A percentile compares a stretch with the other conserved stretches of the same genome.
Conservation (phyloP, 1,284 basidiomycete species). For the Hymenochaete sp. region DNA sequence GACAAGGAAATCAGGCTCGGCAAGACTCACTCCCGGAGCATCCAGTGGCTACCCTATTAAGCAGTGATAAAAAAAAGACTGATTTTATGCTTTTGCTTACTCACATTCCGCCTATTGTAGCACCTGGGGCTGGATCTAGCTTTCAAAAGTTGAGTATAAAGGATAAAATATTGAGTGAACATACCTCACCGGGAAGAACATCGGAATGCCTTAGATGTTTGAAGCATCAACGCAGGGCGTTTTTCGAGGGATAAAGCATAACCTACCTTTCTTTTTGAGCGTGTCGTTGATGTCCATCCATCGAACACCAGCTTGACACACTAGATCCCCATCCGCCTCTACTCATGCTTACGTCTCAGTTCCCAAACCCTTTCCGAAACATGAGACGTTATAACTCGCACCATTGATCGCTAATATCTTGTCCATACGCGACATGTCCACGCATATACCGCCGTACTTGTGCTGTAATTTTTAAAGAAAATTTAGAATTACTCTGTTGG, state of each 20-base stretch:
- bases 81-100: too few species aligned
- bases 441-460: conserved; percentile 38
- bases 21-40: conserved; percentile 60
- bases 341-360: conserved; percentile 5
- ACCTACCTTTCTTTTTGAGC: conserved; percentile 51
- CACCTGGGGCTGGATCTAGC: conserved; percentile 72
- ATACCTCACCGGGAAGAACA: conserved; percentile 79
- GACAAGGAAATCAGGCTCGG: background rate
- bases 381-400: conserved; percentile 23
- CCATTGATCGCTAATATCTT: conserved; percentile 72
- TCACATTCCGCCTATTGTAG: conserved; percentile 93
- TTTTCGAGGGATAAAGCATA: background rate
- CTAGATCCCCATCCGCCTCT: conserved; percentile 75
- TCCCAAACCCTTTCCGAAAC: too few species aligned
- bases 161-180: background rate
- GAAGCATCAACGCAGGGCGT: background rate
- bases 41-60: conserved; percentile 75
- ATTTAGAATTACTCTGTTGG: background rate
- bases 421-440: conserved; percentile 84
- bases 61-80: too few species aligned
- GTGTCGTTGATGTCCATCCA: conserved; percentile 85
- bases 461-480: conserved; percentile 16
- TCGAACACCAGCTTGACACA: conserved; percentile 75
- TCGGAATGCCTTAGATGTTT: conserved; percentile 42
- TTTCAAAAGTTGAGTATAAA: conserved; percentile 24